Conservation (phyloP, 2,329 filamentous ascomycete species). For the Phaeophleospora eucalypticola region DNA sequence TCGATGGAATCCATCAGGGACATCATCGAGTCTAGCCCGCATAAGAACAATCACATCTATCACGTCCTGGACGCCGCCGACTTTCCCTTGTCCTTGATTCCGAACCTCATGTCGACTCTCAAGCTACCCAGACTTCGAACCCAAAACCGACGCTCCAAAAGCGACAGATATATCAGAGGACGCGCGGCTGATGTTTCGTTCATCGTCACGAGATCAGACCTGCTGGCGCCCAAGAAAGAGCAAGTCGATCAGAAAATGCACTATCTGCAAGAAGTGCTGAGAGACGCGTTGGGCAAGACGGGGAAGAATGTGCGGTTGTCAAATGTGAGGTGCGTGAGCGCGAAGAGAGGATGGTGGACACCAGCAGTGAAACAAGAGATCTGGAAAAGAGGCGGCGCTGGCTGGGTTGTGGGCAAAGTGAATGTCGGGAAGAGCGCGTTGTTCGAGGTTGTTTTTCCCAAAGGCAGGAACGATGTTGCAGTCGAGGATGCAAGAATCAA, state of each 20-base stretch:
- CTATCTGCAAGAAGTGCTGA: slow-evolving; percentile 71
- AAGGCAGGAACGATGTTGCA: slow-evolving; percentile 46
- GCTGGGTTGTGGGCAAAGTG: slow-evolving; percentile 96
- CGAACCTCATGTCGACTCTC: slow-evolving; percentile 67
- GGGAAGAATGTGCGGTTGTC: slow-evolving; percentile 74
- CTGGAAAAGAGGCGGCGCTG: slow-evolving; percentile 74
- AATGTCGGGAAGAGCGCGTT: slow-evolving; percentile 96
- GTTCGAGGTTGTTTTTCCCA: slow-evolving; percentile 81
- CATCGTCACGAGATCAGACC: slow-evolving; percentile 82
- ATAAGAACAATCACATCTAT: slow-evolving; percentile 90
- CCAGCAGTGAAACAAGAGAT: slow-evolving; percentile 80
- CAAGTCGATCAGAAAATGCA: slow-evolving; percentile 85
- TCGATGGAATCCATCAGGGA: slow-evolving; percentile 74
- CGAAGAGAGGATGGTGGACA: slow-evolving; percentile 87
- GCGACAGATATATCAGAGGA: slow-evolving; percentile 61
- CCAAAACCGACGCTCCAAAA: slow-evolving; percentile 71
- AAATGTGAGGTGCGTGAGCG: slow-evolving; percentile 81
- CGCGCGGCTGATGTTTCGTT: slow-evolving; percentile 78
- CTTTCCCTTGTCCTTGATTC: slow-evolving; percentile 89
- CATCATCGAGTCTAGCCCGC: slow-evolving; percentile 82
- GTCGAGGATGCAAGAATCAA: slow-evolving; percentile 2
- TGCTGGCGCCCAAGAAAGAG: slow-evolving; percentile 77
- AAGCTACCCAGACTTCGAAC: slow-evolving; percentile 70
- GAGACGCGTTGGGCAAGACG: slow-evolving; percentile 66
- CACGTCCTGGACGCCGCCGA: slow-evolving; percentile 93